phyloP scores from a whole-genome alignment of 495 filamentous ascomycete genomes.

The Penicillium antarcticum region DNA sequence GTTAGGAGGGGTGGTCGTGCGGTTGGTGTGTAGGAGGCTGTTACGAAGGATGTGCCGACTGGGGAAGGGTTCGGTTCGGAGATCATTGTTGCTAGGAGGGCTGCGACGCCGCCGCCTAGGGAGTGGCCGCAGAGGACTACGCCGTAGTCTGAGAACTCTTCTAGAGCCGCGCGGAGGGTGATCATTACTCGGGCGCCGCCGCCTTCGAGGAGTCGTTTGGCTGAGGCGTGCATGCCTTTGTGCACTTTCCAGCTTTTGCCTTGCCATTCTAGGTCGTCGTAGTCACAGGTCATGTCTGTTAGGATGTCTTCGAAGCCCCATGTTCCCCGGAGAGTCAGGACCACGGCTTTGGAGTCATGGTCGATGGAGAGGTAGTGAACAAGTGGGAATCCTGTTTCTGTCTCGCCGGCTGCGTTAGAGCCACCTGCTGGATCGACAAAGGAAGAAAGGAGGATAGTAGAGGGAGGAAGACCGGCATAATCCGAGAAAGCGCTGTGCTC shows the following conservation, averaged over 20 bases:
- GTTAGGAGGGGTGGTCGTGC: slow-evolving; percentile 40
- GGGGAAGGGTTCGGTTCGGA: slow-evolving; percentile 54
- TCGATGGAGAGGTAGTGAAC: slow-evolving; percentile 78
- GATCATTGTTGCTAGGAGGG: slow-evolving; percentile 71
- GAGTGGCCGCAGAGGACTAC: slow-evolving; percentile 76
- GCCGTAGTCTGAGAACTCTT: slow-evolving; percentile 69
- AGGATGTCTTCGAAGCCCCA: slow-evolving; percentile 79
- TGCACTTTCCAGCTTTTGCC: slow-evolving; percentile 70
- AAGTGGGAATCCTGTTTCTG: slow-evolving; percentile 69
- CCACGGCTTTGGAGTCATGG: slow-evolving; percentile 73
- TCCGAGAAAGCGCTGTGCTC: slow-evolving; percentile 71
- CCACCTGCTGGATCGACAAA: slow-evolving; percentile 75
- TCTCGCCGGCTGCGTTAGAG: slow-evolving; percentile 66
- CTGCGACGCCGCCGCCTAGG: slow-evolving; percentile 71
- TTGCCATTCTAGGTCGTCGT: slow-evolving; percentile 66
- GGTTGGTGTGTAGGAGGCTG: slow-evolving; percentile 32
- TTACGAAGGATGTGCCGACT: slow-evolving; percentile 54
- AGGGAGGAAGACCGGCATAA: slow-evolving; percentile 63
- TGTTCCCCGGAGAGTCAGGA: slow-evolving; percentile 72
- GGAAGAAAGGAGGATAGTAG: slow-evolving; percentile 70
- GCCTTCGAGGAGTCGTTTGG: slow-evolving; percentile 64
- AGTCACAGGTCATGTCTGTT: slow-evolving; percentile 80
- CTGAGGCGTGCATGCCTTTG: slow-evolving; percentile 80
- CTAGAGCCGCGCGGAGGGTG: slow-evolving; percentile 66
- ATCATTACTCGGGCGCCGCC: slow-evolving; percentile 61